phyloP scores from a whole-genome alignment of 805 yeast genomes.

The Candida sakaeoensis region DNA sequence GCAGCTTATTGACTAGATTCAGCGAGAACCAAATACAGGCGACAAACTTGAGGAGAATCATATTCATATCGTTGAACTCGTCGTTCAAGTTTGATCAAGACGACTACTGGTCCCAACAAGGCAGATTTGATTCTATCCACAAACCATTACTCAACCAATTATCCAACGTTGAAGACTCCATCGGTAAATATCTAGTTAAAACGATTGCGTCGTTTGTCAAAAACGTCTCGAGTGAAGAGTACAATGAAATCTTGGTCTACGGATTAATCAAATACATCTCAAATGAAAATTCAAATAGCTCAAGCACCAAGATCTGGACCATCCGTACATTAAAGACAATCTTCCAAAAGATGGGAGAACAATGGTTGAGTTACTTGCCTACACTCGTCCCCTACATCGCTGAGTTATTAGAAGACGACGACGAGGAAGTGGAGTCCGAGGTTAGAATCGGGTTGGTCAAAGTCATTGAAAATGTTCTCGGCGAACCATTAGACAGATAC shows the following conservation, averaged over 20 bases:
- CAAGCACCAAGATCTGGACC: constrained; percentile 80
- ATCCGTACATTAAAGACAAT: constrained; percentile 73
- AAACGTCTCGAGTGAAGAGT: constrained; percentile 63
- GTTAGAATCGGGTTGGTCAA: constrained; percentile 87
- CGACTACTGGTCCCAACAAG: constrained; percentile 90
- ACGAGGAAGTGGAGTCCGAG: constrained; percentile 85
- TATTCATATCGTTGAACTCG: constrained; percentile 68
- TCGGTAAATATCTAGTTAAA: constrained; percentile 80
- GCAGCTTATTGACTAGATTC: constrained; percentile 50
- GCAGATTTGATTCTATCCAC: constrained; percentile 74
- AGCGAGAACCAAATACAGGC: constrained; percentile 36
- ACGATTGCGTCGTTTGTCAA: constrained; percentile 71
- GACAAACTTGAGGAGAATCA: constrained; percentile 63
- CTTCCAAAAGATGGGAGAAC: constrained; percentile 90
- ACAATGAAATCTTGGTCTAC: constrained; percentile 60
- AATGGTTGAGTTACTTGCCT: constrained; percentile 87
- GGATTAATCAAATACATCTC: constrained; percentile 35
- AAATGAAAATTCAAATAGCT: constrained; percentile 48
- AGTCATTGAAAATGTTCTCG: constrained; percentile 86
- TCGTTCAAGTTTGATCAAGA: constrained; percentile 88
- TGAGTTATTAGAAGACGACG: constrained; percentile 92
- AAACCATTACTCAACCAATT: constrained; percentile 65
- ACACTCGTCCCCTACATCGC: constrained; percentile 95
- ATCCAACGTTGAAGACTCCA: constrained; percentile 59
- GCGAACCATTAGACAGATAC: constrained; percentile 90